Base-by-base conservation (phyloP, 2,329 filamentous ascomycete species). In the Calonectria leucothoes region DNA sequence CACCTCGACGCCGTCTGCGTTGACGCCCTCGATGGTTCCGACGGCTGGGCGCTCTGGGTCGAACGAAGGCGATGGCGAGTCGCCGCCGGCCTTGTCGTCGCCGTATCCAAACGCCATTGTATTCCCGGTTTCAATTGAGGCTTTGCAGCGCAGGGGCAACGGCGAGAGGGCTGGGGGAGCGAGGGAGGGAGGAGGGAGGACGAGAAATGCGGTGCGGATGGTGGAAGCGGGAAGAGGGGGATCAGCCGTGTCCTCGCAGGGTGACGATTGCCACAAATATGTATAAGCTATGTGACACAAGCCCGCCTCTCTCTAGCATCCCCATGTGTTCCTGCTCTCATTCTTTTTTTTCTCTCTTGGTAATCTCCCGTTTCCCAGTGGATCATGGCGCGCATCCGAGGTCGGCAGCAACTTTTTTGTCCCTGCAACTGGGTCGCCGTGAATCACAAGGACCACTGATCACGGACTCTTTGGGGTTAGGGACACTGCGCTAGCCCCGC, bases 1-100 rank as follows among this genome's bases (percentile, higher is more conserved):
- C 71, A 72, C 15, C 35, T 77, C 25, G 79, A 81, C 7, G 76
- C 80, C n/a, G 37, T 72, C 33, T 71, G 80, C 29, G 20, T 73
- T 65, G 33, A 79, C 33, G 33, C 61, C 70, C 61, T 74, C 66
- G 10, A 57, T 31, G 27, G 64, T 70, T 45, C 48, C 55, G n/a
- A 61, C 59, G 17, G 70, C 71, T 20, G 66, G 57, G 57, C 70
- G 79, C 66, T 81, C 79, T 15, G 77, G 73, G 49, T 81, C 78
- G 55, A 76, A 57, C 25, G 79, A 81, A 7, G 69, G 72, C 42
- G 79, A 68, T 23, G 76, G 75, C 52, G 78, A 76, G 15, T 73
- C 74, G 66, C 78, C 79, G 20, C 61, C 64, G 39, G 27, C 52
- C 45, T 75, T 73, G 59, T 81, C 79, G 48, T 77, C 76, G 42